A percentile compares a stretch with the other conserved stretches of the same genome.
Conservation (phyloP, 1,284 basidiomycete genomes). For the Tilletia caries region DNA sequence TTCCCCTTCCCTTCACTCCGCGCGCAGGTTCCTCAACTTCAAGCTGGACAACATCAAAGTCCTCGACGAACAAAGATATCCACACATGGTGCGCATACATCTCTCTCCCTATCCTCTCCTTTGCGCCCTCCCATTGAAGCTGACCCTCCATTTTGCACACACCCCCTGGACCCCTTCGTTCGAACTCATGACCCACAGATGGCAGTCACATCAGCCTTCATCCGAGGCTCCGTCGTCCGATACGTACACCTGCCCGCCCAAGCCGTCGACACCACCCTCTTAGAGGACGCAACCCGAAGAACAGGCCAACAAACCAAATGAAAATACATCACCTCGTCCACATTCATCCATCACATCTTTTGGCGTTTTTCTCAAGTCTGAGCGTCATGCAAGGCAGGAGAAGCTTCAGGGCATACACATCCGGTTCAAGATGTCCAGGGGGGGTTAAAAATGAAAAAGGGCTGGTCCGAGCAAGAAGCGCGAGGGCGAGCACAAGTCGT, state of each 20-base stretch:
- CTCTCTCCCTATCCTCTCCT: too few species aligned
- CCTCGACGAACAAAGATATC: constrained; percentile 84
- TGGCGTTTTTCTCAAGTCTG: neutral
- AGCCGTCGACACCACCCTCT: constrained; percentile 87
- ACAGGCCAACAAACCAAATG: constrained; percentile 49
- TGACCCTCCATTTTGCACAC: neutral
- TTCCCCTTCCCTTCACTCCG: neutral
- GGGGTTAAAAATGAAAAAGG: constrained; percentile 2
- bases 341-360: neutral
- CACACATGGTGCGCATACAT: constrained; percentile 77
- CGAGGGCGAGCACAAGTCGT: neutral
- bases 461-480: too few species aligned
- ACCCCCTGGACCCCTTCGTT: neutral
- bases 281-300: constrained; percentile 96
- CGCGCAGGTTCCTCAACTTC: constrained; percentile 87
- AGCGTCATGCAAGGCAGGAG: too few species aligned
- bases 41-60: constrained; percentile 91
- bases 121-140: neutral
- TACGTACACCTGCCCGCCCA: constrained; percentile 91
- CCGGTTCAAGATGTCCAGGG: too few species aligned
- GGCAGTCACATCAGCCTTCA: constrained; percentile 98
- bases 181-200: too few species aligned
- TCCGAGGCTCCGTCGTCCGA: constrained; percentile 93
- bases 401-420: neutral
- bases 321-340: neutral